Evolutionary conservation across 2,329 filamentous ascomycete genomes (phyloP).

Genomic region (Chrysoporthe puriensis): DNA sequence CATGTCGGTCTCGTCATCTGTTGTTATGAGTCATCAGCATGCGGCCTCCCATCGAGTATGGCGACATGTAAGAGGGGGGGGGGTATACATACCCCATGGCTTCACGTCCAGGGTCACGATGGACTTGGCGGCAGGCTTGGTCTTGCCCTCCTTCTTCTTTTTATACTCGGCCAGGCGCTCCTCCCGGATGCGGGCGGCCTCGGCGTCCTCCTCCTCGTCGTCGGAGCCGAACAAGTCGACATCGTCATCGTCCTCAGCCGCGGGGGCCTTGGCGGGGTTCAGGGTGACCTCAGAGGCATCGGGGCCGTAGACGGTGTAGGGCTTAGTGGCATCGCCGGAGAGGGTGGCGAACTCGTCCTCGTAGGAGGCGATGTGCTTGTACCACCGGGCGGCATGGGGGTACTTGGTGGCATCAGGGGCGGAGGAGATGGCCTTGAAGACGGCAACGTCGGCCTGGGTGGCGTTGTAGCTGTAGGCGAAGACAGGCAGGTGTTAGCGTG

Average conservation of each 20-base stretch:
- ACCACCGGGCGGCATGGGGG: constrained; percentile 95
- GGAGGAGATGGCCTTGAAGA: constrained; percentile 85
- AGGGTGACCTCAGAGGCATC: constrained; percentile 75
- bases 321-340: constrained; percentile 86
- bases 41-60: no score
- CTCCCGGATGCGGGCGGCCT: constrained; percentile 82
- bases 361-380: constrained; percentile 96
- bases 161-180: constrained; percentile 91
- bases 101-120: constrained; percentile 95
- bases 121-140: constrained; percentile 92
- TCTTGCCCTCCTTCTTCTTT: constrained; percentile 95
- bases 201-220: constrained; percentile 91
- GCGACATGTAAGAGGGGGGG: no score
- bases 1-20: constrained; percentile 95
- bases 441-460: constrained; percentile 93
- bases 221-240: constrained; percentile 93
- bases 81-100: constrained; percentile 83
- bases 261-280: constrained; percentile 85
- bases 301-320: constrained; percentile 89
- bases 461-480: constrained; percentile 55
- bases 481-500: constrained; percentile 11
- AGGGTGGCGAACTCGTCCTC: constrained; percentile 91
- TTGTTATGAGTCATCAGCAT: constrained; percentile 17
- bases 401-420: constrained; percentile 82
- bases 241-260: constrained; percentile 69